Conservation (phyloP, 208 protist species). For the Acanthamoeba healyi region DNA sequence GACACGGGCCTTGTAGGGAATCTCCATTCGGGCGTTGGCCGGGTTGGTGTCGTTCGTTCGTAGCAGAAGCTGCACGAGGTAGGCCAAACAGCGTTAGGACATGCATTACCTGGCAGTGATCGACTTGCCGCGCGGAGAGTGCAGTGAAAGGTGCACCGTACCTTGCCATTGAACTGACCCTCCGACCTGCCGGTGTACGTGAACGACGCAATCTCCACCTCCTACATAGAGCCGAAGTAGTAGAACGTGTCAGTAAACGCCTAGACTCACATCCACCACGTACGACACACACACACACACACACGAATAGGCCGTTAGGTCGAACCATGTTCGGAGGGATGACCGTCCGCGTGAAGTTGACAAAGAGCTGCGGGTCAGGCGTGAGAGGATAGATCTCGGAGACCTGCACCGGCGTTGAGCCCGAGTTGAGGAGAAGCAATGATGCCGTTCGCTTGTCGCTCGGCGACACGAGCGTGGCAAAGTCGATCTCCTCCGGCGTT, state of each 20-base stretch:
- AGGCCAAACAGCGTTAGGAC: too few species aligned
- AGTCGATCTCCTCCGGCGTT: slow-evolving; percentile 71
- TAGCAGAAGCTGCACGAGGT: slow-evolving; percentile 66
- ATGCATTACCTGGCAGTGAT: neutral
- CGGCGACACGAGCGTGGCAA: slow-evolving; percentile 47
- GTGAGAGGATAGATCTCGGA: slow-evolving; percentile 72
- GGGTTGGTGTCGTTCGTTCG: slow-evolving; percentile 73
- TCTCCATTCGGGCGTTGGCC: slow-evolving; percentile 65
- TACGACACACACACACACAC: too few species aligned
- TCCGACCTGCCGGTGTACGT: slow-evolving; percentile 40
- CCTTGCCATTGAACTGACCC: slow-evolving; percentile 70
- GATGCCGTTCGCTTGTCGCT: slow-evolving; percentile 41
- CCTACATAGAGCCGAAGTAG: neutral
- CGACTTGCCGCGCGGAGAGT: neutral
- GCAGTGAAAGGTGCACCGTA: neutral
- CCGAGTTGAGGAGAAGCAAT: slow-evolving; percentile 60
- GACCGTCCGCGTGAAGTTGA: slow-evolving; percentile 60
- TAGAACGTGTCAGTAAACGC: too few species aligned
- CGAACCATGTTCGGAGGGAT: slow-evolving; percentile 45
- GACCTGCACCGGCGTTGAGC: slow-evolving; percentile 61
- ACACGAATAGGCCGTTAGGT: too few species aligned
- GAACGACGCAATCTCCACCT: slow-evolving; percentile 61
- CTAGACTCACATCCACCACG: too few species aligned
- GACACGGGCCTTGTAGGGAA: slow-evolving; percentile 66
- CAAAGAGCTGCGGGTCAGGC: slow-evolving; percentile 59